Conservation (phyloP, 805 yeast species). For the Middelhovenomyces tepae region DNA sequence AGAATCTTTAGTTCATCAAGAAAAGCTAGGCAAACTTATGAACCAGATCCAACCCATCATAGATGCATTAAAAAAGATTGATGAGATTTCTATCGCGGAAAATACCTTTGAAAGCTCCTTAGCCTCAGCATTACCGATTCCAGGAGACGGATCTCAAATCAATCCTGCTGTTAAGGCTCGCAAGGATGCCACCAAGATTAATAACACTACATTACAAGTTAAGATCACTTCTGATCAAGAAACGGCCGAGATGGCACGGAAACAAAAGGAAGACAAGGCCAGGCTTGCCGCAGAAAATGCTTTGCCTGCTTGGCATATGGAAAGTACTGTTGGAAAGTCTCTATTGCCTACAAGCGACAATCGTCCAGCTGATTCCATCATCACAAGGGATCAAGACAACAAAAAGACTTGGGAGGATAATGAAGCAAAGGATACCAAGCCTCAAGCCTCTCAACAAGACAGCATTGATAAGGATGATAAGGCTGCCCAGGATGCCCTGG, state of each 20-base stretch:
- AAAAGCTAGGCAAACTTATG: constrained; percentile 75
- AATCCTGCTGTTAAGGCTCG: constrained; percentile 13
- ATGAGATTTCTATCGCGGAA: constrained; percentile 71
- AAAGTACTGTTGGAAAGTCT: constrained; percentile 85
- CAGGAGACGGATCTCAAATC: constrained; percentile 21
- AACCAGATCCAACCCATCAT: constrained; percentile 83
- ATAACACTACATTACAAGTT: constrained; percentile 70
- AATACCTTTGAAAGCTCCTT: constrained; percentile 83
- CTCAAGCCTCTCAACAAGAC: too few relatives aligned
- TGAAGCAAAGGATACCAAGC: too few relatives aligned
- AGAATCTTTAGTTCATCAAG: constrained; percentile 74
- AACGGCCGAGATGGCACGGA: constrained; percentile 61
- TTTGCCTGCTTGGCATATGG: constrained; percentile 92
- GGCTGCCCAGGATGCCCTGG: too few relatives aligned
- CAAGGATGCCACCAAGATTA: constrained; percentile 24
- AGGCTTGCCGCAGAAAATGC: constrained; percentile 82
- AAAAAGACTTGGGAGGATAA: too few relatives aligned
- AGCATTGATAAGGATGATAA: too few relatives aligned
- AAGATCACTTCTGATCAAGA: constrained; percentile 81
- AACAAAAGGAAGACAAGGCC: constrained; percentile 58
- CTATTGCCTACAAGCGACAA: too few relatives aligned
- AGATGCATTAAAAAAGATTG: constrained; percentile 70
- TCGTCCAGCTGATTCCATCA: too few relatives aligned
- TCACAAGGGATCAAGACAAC: too few relatives aligned
- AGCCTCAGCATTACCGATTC: constrained; percentile 74